A percentile compares a stretch with the other conserved stretches of the same genome.
These are phyloP conservation scores for Pseudocercospora cruenta DNA, from an alignment of 2,329 filamentous ascomycete species.

Conservation along the genomic window DNA sequence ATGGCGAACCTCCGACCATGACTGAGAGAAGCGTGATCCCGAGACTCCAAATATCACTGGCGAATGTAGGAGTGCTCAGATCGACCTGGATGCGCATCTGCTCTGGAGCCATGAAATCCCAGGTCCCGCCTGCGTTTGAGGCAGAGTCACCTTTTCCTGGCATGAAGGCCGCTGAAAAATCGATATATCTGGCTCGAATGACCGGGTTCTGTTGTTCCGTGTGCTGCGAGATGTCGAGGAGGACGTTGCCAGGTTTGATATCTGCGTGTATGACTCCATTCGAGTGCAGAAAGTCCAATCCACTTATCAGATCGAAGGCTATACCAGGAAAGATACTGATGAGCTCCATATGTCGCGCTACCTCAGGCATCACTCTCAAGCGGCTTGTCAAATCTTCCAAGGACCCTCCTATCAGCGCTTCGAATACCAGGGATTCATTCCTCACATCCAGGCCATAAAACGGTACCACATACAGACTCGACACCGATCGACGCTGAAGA, in stretches of 20 bases:
- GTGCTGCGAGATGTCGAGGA: slow-evolving; percentile 39
- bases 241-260: slow-evolving; percentile 54
- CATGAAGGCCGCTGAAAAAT: slow-evolving; percentile 49
- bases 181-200: slow-evolving; percentile 42
- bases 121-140: slow-evolving; percentile 47
- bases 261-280: slow-evolving; percentile 49
- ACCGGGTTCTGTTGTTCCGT: slow-evolving; percentile 28
- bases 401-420: slow-evolving; percentile 38
- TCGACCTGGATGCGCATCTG: slow-evolving; percentile 37
- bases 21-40: slow-evolving; percentile 50
- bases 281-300: slow-evolving; percentile 48
- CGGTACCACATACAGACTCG: slow-evolving; percentile 35
- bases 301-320: slow-evolving; percentile 44
- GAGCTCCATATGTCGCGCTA: slow-evolving; percentile 42
- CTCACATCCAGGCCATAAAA: slow-evolving; percentile 41
- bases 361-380: slow-evolving; percentile 37
- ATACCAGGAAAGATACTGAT: slow-evolving; percentile 46
- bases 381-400: slow-evolving; percentile 36
- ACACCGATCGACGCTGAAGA: slow-evolving; percentile 31
- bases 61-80: slow-evolving; percentile 37
- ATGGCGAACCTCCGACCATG: slow-evolving; percentile 48
- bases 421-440: slow-evolving; percentile 38
- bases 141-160: slow-evolving; percentile 26
- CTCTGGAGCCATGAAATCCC: slow-evolving; percentile 50
- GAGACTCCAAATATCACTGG: slow-evolving; percentile 50